These are phyloP conservation scores for Sclerotinia borealis DNA, from an alignment of 2,329 filamentous ascomycete genomes.

Conservation along the genomic window DNA sequence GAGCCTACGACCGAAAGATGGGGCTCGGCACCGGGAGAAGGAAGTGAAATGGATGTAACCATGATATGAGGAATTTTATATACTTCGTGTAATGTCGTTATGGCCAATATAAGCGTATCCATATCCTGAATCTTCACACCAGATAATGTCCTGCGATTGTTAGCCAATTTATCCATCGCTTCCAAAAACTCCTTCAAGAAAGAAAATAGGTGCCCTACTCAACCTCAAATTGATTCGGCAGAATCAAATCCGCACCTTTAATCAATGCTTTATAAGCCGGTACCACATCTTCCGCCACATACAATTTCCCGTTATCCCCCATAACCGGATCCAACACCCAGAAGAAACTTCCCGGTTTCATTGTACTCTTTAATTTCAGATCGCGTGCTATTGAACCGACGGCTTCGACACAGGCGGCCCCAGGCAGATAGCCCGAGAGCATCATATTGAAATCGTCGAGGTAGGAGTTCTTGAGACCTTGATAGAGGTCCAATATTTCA, in stretches of 20 bases:
- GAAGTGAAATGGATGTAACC: constrained; percentile 77
- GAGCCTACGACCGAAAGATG: constrained; percentile 72
- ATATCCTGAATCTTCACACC: constrained; percentile 78
- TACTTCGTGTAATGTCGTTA: constrained; percentile 68
- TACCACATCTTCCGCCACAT: constrained; percentile 86
- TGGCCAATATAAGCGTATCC: constrained; percentile 63
- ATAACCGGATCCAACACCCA: constrained; percentile 98
- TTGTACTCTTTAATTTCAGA: constrained; percentile 59
- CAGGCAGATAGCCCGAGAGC: constrained; percentile 90
- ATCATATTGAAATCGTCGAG: constrained; percentile 90
- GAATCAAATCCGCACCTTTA: constrained; percentile 77
- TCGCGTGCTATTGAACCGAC: constrained; percentile 81
- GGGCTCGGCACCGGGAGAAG: constrained; percentile 43
- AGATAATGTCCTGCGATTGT: constrained; percentile 61
- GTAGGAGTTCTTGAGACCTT: constrained; percentile 74
- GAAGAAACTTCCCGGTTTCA: constrained; percentile 73
- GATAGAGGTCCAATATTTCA: constrained; percentile 79
- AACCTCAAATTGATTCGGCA: constrained; percentile 96
- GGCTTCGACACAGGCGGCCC: constrained; percentile 73
- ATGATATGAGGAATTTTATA: constrained; percentile 82
- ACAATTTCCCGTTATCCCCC: constrained; percentile 90
- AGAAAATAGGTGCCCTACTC: constrained; percentile 54
- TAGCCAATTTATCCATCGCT: background rate
- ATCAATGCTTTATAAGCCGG: constrained; percentile 82
- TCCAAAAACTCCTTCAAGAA: background rate